phyloP scores from a whole-genome alignment of 805 yeast species.

The Metschnikowia santaceciliae region DNA sequence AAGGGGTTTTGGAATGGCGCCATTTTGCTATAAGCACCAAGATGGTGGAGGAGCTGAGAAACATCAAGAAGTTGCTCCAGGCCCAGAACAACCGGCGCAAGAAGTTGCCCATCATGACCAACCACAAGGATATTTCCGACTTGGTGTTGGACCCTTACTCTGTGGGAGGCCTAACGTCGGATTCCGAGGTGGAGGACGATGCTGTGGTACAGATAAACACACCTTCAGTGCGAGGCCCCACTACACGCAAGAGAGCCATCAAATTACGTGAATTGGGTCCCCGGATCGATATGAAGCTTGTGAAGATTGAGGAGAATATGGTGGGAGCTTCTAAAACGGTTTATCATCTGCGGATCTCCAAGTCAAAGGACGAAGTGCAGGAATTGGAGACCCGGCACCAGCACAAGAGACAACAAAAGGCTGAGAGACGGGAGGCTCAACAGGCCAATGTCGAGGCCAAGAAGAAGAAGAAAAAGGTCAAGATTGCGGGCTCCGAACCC shows the following conservation, averaged over 20 bases:
- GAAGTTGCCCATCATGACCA: conserved; percentile 64
- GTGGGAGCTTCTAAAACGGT: conserved; percentile 84
- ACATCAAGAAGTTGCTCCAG: conserved; percentile 65
- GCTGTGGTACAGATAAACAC: conserved; percentile 59
- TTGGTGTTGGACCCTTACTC: conserved; percentile 80
- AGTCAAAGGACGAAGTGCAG: conserved; percentile 57
- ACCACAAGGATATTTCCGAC: conserved; percentile 74
- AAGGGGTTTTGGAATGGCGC: conserved; percentile 76
- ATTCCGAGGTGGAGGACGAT: conserved; percentile 92
- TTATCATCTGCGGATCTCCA: conserved; percentile 69
- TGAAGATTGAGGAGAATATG: conserved; percentile 86
- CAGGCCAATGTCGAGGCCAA: conserved; percentile 72
- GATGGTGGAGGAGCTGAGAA: conserved; percentile 71
- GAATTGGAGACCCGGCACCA: conserved; percentile 66
- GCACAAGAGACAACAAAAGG: conserved; percentile 56
- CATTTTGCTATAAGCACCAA: conserved; percentile 88
- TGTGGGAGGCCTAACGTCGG: conserved; percentile 77
- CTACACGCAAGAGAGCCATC: conserved; percentile 70
- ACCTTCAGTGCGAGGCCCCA: conserved; percentile 13
- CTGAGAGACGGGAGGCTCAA: conserved; percentile 71
- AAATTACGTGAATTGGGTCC: conserved; percentile 94
- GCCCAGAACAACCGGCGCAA: conserved; percentile 59
- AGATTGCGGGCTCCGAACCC: conserved; percentile 21
- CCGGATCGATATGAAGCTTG: conserved; percentile 65
- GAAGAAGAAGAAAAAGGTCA: conserved; percentile 68